Conservation (phyloP, 2,329 filamentous ascomycete species). For the Chalaropsis thielavioides region DNA sequence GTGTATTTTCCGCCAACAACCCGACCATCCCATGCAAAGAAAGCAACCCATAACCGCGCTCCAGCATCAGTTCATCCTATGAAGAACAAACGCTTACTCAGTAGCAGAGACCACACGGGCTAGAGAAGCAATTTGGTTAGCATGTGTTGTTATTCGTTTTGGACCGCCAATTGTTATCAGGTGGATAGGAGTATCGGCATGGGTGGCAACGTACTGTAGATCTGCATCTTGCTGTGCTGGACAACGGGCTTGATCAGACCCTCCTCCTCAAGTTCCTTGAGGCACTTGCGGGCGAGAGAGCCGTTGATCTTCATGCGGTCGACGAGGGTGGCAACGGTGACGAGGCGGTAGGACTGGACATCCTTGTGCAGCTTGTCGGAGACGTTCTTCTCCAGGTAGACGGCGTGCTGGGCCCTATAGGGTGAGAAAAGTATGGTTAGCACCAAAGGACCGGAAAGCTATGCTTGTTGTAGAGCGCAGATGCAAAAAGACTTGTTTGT, state of each 20-base stretch:
- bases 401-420: constrained; percentile 82
- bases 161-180: background rate
- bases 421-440: constrained; percentile 6
- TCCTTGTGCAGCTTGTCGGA: constrained; percentile 99
- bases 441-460: background rate
- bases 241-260: constrained; percentile 97
- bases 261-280: constrained; percentile 92
- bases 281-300: constrained; percentile 78
- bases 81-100: constrained; percentile 13
- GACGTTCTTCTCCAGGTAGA: constrained; percentile 95
- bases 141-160: background rate
- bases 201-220: constrained; percentile 60
- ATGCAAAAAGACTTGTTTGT: background rate
- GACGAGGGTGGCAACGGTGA: constrained; percentile 96
- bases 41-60: constrained; percentile 18
- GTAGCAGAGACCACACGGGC: constrained; percentile 17
- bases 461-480: background rate
- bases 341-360: constrained; percentile 98
- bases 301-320: constrained; percentile 99
- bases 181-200: background rate
- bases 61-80: constrained; percentile 14
- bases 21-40: constrained; percentile 17
- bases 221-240: constrained; percentile 90
- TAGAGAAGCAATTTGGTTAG: constrained; percentile 10
- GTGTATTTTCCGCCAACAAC: constrained; percentile 18